A percentile compares a stretch with the other conserved stretches of the same genome.
These are phyloP conservation scores for Delitschia confertaspora DNA, from an alignment of 495 filamentous ascomycete species.

Conservation along the genomic window DNA sequence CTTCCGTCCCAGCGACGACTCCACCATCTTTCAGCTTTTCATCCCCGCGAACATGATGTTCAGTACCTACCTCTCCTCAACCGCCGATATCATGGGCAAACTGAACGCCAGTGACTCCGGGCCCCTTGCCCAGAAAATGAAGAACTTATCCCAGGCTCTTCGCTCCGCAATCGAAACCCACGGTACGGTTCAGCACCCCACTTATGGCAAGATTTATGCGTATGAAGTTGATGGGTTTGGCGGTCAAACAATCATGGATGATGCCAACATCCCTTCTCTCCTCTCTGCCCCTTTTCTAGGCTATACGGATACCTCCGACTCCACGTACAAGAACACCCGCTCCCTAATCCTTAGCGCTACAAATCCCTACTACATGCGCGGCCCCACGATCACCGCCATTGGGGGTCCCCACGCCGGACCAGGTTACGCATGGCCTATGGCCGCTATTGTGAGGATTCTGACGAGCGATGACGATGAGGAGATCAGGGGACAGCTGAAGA, in stretches of 20 bases:
- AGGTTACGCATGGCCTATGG: conserved; percentile 53
- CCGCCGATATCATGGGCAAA: conserved; percentile 45
- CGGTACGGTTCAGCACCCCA: conserved; percentile 41
- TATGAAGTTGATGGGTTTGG: conserved; percentile 56
- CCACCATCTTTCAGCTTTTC: conserved; percentile 49
- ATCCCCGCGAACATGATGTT: conserved; percentile 66
- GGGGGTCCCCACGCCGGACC: conserved; percentile 51
- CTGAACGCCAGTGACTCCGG: conserved; percentile 37
- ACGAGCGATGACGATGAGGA: conserved; percentile 47
- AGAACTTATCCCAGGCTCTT: conserved; percentile 40
- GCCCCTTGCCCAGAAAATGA: conserved; percentile 44
- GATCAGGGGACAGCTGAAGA: conserved; percentile 39
- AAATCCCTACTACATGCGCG: conserved; percentile 52
- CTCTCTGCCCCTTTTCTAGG: conserved; percentile 47
- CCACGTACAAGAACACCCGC: conserved; percentile 45
- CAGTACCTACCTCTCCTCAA: conserved; percentile 46
- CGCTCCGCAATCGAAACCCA: conserved; percentile 44
- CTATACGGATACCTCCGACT: conserved; percentile 38
- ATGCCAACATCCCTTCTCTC: conserved; percentile 53
- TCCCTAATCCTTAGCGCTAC: conserved; percentile 39
- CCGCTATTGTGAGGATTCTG: conserved; percentile 47
- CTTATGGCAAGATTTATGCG: conserved; percentile 46
- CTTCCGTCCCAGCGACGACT: conserved; percentile 58
- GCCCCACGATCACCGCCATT: conserved; percentile 44
- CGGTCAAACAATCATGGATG: conserved; percentile 48